These are phyloP conservation scores for Fusarium anguioides DNA, from an alignment of 2,329 filamentous ascomycete species.

Conservation along the genomic window DNA sequence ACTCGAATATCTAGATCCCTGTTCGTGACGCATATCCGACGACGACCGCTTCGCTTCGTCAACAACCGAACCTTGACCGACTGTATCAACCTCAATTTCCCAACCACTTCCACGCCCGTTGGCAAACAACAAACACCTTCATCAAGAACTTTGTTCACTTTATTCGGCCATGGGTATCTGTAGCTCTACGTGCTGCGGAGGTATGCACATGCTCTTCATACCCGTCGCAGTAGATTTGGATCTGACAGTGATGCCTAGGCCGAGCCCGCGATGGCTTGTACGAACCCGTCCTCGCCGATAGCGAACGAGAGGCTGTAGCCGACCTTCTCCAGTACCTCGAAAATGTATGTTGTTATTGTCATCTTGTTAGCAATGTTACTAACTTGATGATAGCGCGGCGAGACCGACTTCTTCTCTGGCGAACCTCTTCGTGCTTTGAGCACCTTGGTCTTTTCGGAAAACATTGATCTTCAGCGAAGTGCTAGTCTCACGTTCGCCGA, in stretches of 20 bases:
- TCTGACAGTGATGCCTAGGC: conserved; percentile 57
- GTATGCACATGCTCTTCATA: conserved; percentile 40
- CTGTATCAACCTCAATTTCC: conserved; percentile 22
- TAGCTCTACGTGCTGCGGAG: conserved; percentile 69
- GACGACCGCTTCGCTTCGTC: conserved; percentile 25
- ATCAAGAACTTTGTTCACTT: conserved; percentile 31
- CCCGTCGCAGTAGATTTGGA: conserved; percentile 12
- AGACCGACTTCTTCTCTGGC: conserved; percentile 98
- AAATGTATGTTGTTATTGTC: conserved; percentile 73
- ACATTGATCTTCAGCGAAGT: conserved; percentile 96
- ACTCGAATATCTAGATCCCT: conserved; percentile 33
- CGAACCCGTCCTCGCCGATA: conserved; percentile 90
- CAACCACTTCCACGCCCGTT: conserved; percentile 15
- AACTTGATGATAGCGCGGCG: conserved; percentile 75
- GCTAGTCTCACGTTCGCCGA: conserved; percentile 98
- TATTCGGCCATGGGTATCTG: conserved; percentile 67
- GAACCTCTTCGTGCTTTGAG: conserved; percentile 93
- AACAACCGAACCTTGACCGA: conserved; percentile 32
- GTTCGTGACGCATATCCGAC: conserved; percentile 45
- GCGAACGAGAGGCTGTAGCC: conserved; percentile 95
- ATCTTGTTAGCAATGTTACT: conserved; percentile 38
- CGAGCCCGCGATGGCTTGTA: conserved; percentile 84
- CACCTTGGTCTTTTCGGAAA: conserved; percentile 97
- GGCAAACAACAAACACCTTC: conserved; percentile 19
- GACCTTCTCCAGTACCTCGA: conserved; percentile 96